Evolutionary conservation across 768 basidiomycete species (phyloP), one percentile per base, ranked within the genome.

Genomic region (Tephrocybe sp.): DNA sequence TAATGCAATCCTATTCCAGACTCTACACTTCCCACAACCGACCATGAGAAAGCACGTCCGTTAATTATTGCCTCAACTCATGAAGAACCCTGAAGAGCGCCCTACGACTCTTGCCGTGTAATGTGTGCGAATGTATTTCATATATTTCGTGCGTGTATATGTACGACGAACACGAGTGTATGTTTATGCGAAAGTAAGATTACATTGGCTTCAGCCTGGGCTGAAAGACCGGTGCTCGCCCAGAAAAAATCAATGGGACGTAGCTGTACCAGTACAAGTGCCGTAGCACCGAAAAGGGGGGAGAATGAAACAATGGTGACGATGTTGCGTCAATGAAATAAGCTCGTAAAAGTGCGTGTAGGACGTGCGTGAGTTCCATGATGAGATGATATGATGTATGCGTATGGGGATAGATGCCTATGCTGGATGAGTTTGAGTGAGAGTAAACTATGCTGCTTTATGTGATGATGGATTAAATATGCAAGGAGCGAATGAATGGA

Each of bases 371-470:
- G 19, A 42, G 30, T 39, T 30, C 21, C 25, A 39, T 23, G 24
- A 16, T 29, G 11, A 29, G 27, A 29, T 29, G 21, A 25, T 33
- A 21, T 36, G 31, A 25, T n/a, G 34, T 41, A n/a, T 38, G 31
- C 16, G 44, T 29, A 19, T 45, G n/a, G n/a, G n/a, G n/a, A 30
- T n/a, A 9, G 39, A 16, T 25, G 39, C 12, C 16, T 39, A 53
- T 55, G 44, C 36, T 33, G 18, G 52, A 50, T 53, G 25, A 39
- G 50, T 55, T 42, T 49, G 45, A 55, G 48, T 56, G 55, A 53
- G 24, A 16, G 47, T 49, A 47, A 40, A 48, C 10, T n/a, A 55
- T 51, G 49, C 49, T n/a, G n/a, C n/a, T n/a, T n/a, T 27, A 54
- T 54, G 55, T 19, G 42, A 54, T 48, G 50, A 30, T 11, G 7